Percentiles rank a stretch among this genome's conserved stretches.
Evolutionary conservation across 2,329 filamentous ascomycete genomes (phyloP).

Genomic region (Claviceps sp.): DNA sequence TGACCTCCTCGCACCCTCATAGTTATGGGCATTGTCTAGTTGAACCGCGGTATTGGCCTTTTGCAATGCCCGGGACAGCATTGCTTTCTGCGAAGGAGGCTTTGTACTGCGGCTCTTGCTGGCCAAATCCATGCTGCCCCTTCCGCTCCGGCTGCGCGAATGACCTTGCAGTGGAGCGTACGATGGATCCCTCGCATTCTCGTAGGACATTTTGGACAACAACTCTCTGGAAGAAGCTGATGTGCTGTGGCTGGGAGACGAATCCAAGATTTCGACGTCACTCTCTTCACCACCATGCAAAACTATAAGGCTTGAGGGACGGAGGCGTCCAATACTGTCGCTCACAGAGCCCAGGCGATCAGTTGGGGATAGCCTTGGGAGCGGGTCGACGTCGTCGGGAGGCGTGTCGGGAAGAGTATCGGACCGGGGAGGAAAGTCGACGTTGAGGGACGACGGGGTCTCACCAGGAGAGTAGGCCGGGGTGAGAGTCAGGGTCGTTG

Average conservation of each 20-base stretch:
- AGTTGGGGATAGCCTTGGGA: slow-evolving; percentile 13
- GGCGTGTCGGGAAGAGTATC: slow-evolving; percentile 3
- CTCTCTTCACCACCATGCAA: slow-evolving; percentile 6
- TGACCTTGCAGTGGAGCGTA: slow-evolving; percentile 16
- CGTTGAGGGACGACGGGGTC: not conserved
- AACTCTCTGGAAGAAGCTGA: slow-evolving; percentile 2
- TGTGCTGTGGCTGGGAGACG: slow-evolving; percentile 7
- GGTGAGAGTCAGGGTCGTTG: slow-evolving; percentile 3
- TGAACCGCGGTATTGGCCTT: slow-evolving; percentile 94
- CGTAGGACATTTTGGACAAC: slow-evolving; percentile 17
- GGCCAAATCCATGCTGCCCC: slow-evolving; percentile 17
- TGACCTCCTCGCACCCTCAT: slow-evolving; percentile 77
- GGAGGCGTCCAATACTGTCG: slow-evolving; percentile 1
- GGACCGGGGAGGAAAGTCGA: not conserved
- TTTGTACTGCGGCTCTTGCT: slow-evolving; percentile 21
- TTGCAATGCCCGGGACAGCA: slow-evolving; percentile 89
- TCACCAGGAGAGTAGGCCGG: slow-evolving; percentile 3
- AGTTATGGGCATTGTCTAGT: slow-evolving; percentile 91
- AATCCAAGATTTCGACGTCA: slow-evolving; percentile 7
- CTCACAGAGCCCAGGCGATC: slow-evolving; percentile 13
- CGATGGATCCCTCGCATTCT: slow-evolving; percentile 15
- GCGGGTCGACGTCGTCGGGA: slow-evolving; percentile 3
- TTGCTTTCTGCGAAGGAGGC: slow-evolving; percentile 72
- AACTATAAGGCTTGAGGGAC: slow-evolving; percentile 3
- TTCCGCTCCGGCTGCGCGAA: slow-evolving; percentile 19